phyloP scores from a whole-genome alignment of 805 yeast genomes.

The Scheffersomyces amazonensis region DNA sequence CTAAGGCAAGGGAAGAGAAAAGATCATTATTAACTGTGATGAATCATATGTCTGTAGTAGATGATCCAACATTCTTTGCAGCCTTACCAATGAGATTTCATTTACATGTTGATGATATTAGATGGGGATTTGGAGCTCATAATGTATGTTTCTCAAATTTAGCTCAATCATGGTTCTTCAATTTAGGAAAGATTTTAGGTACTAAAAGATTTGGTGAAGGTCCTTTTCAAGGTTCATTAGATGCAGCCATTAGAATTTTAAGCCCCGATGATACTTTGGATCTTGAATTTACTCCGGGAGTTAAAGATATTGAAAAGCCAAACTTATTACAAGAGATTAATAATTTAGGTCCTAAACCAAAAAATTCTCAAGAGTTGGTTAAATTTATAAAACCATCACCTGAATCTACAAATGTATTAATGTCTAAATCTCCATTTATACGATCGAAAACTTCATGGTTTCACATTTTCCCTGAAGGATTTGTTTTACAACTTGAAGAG shows the following conservation, averaged over 20 bases:
- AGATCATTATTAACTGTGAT: constrained; percentile 79
- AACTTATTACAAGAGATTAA: constrained; percentile 40
- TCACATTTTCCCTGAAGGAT: constrained; percentile 93
- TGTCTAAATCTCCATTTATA: constrained; percentile 49
- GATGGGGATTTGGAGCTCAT: constrained; percentile 96
- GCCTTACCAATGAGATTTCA: constrained; percentile 72
- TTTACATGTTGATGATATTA: constrained; percentile 57
- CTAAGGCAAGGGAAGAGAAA: constrained; percentile 61
- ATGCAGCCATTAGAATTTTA: constrained; percentile 77
- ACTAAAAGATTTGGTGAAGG: constrained; percentile 90
- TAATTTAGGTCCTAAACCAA: constrained; percentile 6
- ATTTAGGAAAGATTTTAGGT: constrained; percentile 83
- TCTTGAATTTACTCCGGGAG: constrained; percentile 35
- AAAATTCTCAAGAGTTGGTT: constrained; percentile 13
- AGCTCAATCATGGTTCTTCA: constrained; percentile 59
- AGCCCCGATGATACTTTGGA: constrained; percentile 73
- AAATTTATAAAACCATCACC: constrained; percentile 23
- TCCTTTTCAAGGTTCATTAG: constrained; percentile 87
- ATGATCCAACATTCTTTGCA: constrained; percentile 91
- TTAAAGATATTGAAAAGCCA: constrained; percentile 24
- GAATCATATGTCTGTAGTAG: constrained; percentile 92
- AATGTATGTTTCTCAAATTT: constrained; percentile 77
- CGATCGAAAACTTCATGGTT: constrained; percentile 80
- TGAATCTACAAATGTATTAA: constrained; percentile 26
- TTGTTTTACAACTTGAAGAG: constrained; percentile 77